Base-by-base conservation (phyloP, 2,329 filamentous ascomycete genomes). In the Nemania bipapillata region DNA sequence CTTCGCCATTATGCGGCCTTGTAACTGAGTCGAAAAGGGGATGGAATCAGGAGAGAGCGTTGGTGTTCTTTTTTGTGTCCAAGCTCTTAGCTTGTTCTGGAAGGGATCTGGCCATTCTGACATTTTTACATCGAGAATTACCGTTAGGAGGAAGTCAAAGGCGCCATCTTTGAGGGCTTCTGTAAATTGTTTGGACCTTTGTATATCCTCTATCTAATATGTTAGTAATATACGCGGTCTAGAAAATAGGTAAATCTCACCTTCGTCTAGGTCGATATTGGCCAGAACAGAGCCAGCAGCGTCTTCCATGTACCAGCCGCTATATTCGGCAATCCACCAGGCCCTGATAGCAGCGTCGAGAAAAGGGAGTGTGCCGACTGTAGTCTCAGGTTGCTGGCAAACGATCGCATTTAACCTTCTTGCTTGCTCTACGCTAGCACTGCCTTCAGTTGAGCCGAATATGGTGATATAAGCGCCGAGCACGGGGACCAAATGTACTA, bases 281-380 rank as follows among this genome's bases (percentile, higher is more conserved):
- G 85, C 84, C 30, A 89, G 83, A 28, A 84, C 84, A 56, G 87
- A 85, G 70, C 87, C 84, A 37, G 88, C 86, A 22, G 88, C 86
- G 74, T 91, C 87, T 74, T 97, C 93, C 66, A 92, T 86, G 78
- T 94, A 97, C 84, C 93, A 92, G 2, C 93, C 93, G 73, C 92
- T 96, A 80, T 97, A 97, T 76, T 98, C 94, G 35, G 93, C 91
- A 54, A 97, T 86, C 96, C 96, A 99, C 86, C 92, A 94, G 4
- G 91, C 88, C 63, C 89, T 87, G 12, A 94, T 86, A 3, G 93
- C 91, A 53, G 94, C 92, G 74, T 94, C 91, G 12, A 98, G 86
- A 73, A 90, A 91, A 17, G 90, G 85, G 45, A 97, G 79, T 24
- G 86, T 84, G 92, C 94, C 97, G 17, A 86, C 82, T 49, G 90